Evolutionary conservation across 768 basidiomycete genomes (phyloP).

Genomic region (Suillus subaureus): DNA sequence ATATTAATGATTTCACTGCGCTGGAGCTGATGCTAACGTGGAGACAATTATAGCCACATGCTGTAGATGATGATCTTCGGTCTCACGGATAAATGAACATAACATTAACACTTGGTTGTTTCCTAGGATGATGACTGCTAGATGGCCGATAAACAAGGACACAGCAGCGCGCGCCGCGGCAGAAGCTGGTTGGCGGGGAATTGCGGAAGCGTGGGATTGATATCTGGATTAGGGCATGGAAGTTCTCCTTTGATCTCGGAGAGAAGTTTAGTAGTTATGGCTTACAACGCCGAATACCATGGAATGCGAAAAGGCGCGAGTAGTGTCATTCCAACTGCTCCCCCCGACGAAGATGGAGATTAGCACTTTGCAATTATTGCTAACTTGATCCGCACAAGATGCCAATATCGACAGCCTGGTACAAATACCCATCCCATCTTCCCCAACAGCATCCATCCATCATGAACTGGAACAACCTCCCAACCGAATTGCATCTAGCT

Average conservation of each 20-base stretch:
- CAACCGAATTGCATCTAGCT: constrained; percentile 65
- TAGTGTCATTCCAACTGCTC: constrained; percentile 1
- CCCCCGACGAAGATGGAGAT: constrained; percentile 26
- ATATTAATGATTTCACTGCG: too few relatives aligned
- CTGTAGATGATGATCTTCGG: constrained; percentile 4
- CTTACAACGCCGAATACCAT: constrained; percentile 19
- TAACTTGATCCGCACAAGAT: constrained; percentile 10
- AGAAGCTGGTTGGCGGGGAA: background rate
- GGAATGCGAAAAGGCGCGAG: constrained; percentile 9
- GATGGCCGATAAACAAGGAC: constrained; percentile 2
- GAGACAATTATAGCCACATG: background rate
- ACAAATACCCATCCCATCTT: background rate
- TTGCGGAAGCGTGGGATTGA: constrained; percentile 9
- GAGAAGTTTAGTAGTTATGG: constrained; percentile 9
- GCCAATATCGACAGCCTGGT: background rate
- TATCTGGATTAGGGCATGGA: background rate
- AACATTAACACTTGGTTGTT: background rate
- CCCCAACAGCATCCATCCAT: background rate
- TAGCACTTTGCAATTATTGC: background rate
- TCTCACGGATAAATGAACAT: background rate
- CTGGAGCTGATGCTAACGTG: too few relatives aligned
- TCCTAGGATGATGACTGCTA: background rate
- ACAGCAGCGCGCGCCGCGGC: constrained; percentile 1
- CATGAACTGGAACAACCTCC: constrained; percentile 56
- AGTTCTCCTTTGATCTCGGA: constrained; percentile 27